Evolutionary conservation across 2,329 filamentous ascomycete species (phyloP), one percentile per base, ranked within the genome.

Genomic region (Aspergillus novofumigatus): DNA sequence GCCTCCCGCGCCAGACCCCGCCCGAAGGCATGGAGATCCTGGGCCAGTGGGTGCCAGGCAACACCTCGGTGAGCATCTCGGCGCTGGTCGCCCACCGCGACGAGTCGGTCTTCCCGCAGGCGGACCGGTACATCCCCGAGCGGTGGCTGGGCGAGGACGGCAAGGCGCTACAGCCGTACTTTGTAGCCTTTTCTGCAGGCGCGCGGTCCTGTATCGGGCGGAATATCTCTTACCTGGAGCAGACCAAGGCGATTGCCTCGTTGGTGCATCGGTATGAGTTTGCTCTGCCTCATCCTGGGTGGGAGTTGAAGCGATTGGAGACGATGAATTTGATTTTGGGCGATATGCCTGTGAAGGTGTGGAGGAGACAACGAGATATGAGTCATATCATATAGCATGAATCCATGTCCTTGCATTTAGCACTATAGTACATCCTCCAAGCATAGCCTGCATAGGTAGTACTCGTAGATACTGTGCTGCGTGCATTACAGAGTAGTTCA

Each of bases 151-250:
- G 69, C 0, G 75, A 75, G 21, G 67, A 76, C 47, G 73, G 69
- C 2, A 77, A 75, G 59, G 67, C 69, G 35, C 64, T 76, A 49
- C 72, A 76, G 59, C 66, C 70, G 3, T 72, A 70, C 20, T 75
- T 78, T 53, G 63, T 77, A 25, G 67, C 76, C 0, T 80, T 80
- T 56, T 69, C 64, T 26, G 68, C 71, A 3, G 75, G 76, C 7
- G 71, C 75, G 5, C 59, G 75, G 4, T 74, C 72, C 4, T 78
- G 76, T 52, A 76, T 77, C 55, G 75, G 75, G 8, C 65, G 75
- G 42, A 77, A 77, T 53, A 76, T 78, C 41, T 69, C 66, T 1
- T 75, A 79, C 55, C 65, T 82, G 8, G 79, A 82, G 64, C 78
- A 82, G 62, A 75, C 74, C 9, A 73, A 80, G 5, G 57, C 65